Percentiles rank a stretch among this genome's conserved stretches.
Conservation (phyloP, 2,329 filamentous ascomycete genomes). For the Acrocalymma vagum region DNA sequence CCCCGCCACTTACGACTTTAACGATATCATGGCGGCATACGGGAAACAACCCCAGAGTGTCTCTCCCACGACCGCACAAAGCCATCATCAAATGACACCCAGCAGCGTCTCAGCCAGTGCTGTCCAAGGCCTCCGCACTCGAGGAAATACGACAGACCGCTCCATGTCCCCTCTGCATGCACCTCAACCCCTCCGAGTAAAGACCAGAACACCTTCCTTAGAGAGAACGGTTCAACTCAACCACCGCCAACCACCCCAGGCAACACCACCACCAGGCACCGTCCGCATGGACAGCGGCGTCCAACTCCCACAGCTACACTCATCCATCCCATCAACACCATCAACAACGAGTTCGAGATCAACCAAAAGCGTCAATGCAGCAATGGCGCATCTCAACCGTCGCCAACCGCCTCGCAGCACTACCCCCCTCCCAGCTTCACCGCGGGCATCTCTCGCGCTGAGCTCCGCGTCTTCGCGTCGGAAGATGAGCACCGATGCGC, state of each 20-base stretch:
- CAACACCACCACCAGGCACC: not conserved
- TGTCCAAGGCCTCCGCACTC: constrained; percentile 7
- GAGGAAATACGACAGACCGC: constrained; percentile 5
- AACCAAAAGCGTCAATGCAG: constrained; percentile 13
- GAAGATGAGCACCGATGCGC: constrained; percentile 15
- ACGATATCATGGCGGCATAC: constrained; percentile 25
- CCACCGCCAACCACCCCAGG: constrained; percentile 4
- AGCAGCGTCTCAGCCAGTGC: constrained; percentile 1
- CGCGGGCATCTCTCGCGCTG: constrained; percentile 23
- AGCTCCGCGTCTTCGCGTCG: constrained; percentile 8
- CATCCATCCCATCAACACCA: not conserved
- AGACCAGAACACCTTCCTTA: constrained; percentile 7
- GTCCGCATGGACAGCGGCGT: too few species aligned
- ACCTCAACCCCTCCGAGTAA: constrained; percentile 13
- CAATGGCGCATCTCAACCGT: constrained; percentile 18
- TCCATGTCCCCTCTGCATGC: constrained; percentile 10
- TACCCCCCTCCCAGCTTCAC: constrained; percentile 24
- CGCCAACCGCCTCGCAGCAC: constrained; percentile 14
- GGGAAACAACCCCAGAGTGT: constrained; percentile 21
- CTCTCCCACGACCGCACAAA: too few species aligned
- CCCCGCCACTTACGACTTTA: constrained; percentile 24
- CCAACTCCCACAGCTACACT: not conserved
- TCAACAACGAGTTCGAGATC: constrained; percentile 2
- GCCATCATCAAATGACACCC: too few species aligned
- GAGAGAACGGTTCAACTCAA: constrained; percentile 5